Evolutionary conservation across 2,329 filamentous ascomycete genomes (phyloP), one percentile per base, ranked within the genome.

Genomic region (Teratosphaeria destructans): DNA sequence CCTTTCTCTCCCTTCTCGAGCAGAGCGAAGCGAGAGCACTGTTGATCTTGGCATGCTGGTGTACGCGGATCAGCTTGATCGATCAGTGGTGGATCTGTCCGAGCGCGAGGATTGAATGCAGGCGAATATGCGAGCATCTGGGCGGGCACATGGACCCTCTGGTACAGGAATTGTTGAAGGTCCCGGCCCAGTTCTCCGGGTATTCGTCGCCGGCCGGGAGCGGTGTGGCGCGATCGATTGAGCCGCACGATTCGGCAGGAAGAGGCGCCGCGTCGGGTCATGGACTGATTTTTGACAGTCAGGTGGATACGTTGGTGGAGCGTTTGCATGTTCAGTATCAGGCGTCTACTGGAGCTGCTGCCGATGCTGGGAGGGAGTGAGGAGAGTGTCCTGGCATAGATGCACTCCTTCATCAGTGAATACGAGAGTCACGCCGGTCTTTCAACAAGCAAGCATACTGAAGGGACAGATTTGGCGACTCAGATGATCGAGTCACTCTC

Each of bases 81-180:
- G 12, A 49, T 43, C 59, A 61, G 29, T 61, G 59, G 59, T 61
- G 59, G 59, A 61, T 54, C 16, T 26, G 55, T n/a, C 43, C 43
- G 5, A 43, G 47, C 8, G 58, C 58, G 5, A 39, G 14, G 43
- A 55, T 47, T n/a, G 58, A 60, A 35, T 60, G 58, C 34, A 27
- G 52, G 11, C 27, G 58, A 3, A 53, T 60, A 16, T 59, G 58
- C 34, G 58, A 19, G 8, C 58, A 55, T 6, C 29, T 60, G 34
- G 43, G 34, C 54, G 37, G 23, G 23, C 52, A 19, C 14, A 23
- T 29, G 29, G 54, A 60, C 29, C 54, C 58, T 8, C 10, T 49
- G 32, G 49, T 60, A 10, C 54, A 53, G 34, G 54, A 35, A 4
- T 23, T 60, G 55, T 54, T 60, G 54, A 26, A 23, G 23, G 23